Conservation (phyloP, 1,284 basidiomycete species). For the Malassezia caprae region DNA sequence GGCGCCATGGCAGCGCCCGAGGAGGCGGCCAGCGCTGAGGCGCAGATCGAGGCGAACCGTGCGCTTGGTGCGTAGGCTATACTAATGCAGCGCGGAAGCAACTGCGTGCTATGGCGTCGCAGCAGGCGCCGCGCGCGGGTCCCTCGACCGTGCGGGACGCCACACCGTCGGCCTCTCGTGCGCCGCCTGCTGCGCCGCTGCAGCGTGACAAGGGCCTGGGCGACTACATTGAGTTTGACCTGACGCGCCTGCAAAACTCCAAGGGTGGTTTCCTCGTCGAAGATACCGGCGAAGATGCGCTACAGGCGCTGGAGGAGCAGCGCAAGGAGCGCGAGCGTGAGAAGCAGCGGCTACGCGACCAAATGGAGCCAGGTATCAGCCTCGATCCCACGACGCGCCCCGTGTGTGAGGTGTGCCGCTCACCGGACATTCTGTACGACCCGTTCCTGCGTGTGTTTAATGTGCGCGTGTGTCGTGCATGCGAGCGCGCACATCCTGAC, state of each 20-base stretch:
- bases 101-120: conserved; percentile 3
- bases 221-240: conserved; percentile 47
- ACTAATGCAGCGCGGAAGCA: conserved; percentile 8
- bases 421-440: conserved; percentile 35
- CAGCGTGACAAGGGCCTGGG: conserved; percentile 40
- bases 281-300: conserved; percentile 17
- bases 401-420: conserved; percentile 32
- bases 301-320: conserved; percentile 35
- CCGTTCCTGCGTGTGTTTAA: conserved; percentile 37
- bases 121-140: not conserved
- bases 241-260: conserved; percentile 41
- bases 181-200: conserved; percentile 10
- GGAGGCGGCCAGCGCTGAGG: not conserved
- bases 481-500: conserved; percentile 64
- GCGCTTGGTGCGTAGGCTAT: not conserved
- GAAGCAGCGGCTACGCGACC: conserved; percentile 30
- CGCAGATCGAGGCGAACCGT: conserved; percentile 6
- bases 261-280: conserved; percentile 46
- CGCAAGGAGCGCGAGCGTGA: conserved; percentile 40
- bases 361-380: conserved; percentile 36
- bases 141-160: conserved; percentile 12
- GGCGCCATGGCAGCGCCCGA: conserved; percentile 1
- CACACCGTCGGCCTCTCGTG: not conserved
- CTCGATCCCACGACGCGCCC: conserved; percentile 30
- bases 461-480: conserved; percentile 74